phyloP scores from a whole-genome alignment of 768 basidiomycete genomes.

The Tulasnella sp. region DNA sequence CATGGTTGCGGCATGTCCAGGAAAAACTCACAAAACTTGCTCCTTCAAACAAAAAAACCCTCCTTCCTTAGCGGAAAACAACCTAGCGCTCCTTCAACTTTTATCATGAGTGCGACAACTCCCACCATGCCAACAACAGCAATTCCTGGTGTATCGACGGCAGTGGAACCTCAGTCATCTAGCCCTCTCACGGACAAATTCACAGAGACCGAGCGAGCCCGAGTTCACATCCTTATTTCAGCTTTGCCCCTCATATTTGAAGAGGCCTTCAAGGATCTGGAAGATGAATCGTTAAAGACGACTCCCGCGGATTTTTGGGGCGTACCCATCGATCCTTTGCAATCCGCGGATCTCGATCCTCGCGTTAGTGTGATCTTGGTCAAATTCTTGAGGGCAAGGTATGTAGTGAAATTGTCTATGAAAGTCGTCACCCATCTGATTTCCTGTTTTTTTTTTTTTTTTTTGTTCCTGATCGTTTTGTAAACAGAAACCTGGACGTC shows the following conservation, averaged over 20 bases:
- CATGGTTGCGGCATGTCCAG: no score
- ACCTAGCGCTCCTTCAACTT: no score
- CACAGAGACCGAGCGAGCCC: conserved; percentile 60
- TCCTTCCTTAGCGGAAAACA: no score
- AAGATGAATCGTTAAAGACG: conserved; percentile 25
- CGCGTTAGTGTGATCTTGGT: conserved; percentile 64
- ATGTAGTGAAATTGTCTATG: conserved; percentile 1
- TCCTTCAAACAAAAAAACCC: no score
- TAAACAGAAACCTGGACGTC: conserved; percentile 42
- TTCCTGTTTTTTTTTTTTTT: no score
- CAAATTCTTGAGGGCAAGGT: conserved; percentile 76
- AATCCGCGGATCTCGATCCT: conserved; percentile 42
- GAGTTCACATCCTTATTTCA: conserved; percentile 50
- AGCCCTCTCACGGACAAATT: conserved; percentile 60
- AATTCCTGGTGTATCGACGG: background rate
- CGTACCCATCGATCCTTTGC: conserved; percentile 48
- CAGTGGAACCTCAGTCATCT: conserved; percentile 44
- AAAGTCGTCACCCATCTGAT: background rate
- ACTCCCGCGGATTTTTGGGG: conserved; percentile 60
- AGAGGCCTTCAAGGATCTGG: conserved; percentile 46
- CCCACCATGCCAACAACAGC: background rate
- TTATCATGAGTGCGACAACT: background rate
- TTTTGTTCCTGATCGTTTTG: no score
- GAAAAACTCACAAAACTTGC: no score
- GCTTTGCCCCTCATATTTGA: conserved; percentile 44